A percentile compares a stretch with the other conserved stretches of the same genome.
These are phyloP conservation scores for Komagataella kurtzmanii DNA, from an alignment of 805 yeast genomes.

Conservation along the genomic window DNA sequence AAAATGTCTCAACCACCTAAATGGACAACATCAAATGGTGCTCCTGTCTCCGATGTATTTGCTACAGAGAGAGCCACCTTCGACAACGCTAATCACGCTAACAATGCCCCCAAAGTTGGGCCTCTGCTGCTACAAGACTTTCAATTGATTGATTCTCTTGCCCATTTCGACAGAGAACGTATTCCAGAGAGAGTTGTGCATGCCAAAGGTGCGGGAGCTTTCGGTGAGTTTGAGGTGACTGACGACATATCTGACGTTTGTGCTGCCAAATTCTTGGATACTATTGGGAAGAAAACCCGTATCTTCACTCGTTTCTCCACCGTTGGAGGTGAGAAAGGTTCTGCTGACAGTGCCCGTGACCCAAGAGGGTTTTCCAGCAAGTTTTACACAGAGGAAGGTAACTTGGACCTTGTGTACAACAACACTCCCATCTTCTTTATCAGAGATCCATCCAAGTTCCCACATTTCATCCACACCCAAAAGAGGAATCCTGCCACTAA, in stretches of 20 bases:
- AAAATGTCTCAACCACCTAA: slow-evolving; percentile 32
- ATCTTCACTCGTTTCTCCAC: slow-evolving; percentile 70
- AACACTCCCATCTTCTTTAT: slow-evolving; percentile 79
- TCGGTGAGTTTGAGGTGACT: slow-evolving; percentile 76
- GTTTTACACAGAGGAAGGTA: slow-evolving; percentile 75
- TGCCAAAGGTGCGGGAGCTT: slow-evolving; percentile 90
- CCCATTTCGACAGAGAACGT: slow-evolving; percentile 83
- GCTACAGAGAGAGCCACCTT: slow-evolving; percentile 66
- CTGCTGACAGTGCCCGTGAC: slow-evolving; percentile 76
- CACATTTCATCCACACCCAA: slow-evolving; percentile 81
- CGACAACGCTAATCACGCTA: slow-evolving; percentile 19
- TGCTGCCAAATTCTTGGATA: slow-evolving; percentile 54
- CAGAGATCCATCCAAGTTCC: slow-evolving; percentile 79
- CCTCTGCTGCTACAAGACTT: slow-evolving; percentile 76
- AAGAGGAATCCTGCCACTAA: slow-evolving; percentile 78
- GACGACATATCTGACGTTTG: slow-evolving; percentile 70
- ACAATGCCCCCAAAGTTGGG: slow-evolving; percentile 29
- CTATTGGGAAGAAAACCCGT: slow-evolving; percentile 71
- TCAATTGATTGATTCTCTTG: slow-evolving; percentile 65
- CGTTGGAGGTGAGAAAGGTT: slow-evolving; percentile 76
- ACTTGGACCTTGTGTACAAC: slow-evolving; percentile 74
- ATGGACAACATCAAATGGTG: slow-evolving; percentile 62
- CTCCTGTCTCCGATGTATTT: slow-evolving; percentile 65
- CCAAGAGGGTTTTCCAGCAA: slow-evolving; percentile 80
- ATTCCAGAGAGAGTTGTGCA: slow-evolving; percentile 90